Evolutionary conservation across 1,284 basidiomycete species (phyloP).

Genomic region (Pholiota adiposa): DNA sequence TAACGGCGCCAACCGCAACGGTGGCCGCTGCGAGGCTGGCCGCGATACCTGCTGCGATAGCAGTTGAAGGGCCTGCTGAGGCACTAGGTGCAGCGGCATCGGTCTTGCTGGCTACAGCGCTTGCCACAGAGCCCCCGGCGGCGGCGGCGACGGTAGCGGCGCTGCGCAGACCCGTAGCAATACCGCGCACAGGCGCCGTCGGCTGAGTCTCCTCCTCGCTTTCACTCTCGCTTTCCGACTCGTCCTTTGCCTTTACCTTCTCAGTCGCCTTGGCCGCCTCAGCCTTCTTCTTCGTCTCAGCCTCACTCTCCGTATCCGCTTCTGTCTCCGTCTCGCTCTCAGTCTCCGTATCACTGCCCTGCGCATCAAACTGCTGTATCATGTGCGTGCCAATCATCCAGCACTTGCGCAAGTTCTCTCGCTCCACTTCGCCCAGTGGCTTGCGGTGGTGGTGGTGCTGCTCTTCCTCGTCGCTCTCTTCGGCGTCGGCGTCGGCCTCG

Average conservation of each 20-base stretch:
- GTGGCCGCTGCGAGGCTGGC: neutral
- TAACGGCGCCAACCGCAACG: neutral
- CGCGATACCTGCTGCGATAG: neutral
- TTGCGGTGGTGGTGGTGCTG: neutral
- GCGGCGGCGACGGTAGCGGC: neutral
- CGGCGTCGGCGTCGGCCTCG: constrained; percentile 36
- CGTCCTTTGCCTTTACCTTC: constrained; percentile 13
- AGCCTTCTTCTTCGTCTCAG: constrained; percentile 26
- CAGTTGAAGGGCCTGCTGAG: neutral
- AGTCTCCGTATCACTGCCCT: constrained; percentile 54
- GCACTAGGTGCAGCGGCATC: too few species aligned
- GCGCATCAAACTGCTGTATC: constrained; percentile 79
- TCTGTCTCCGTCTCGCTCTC: constrained; percentile 40
- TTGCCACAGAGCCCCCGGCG: neutral
- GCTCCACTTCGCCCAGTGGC: constrained; percentile 32
- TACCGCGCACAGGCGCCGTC: neutral
- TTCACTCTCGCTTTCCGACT: neutral
- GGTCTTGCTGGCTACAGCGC: too few species aligned
- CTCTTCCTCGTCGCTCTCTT: neutral
- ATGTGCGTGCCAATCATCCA: constrained; percentile 74
- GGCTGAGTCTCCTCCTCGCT: constrained; percentile 16
- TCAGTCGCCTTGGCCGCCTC: neutral
- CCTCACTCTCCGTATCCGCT: constrained; percentile 31
- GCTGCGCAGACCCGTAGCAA: neutral
- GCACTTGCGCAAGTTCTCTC: constrained; percentile 66